Conservation (phyloP, 345 rosid genomes). For the Cochlearia excelsa region DNA sequence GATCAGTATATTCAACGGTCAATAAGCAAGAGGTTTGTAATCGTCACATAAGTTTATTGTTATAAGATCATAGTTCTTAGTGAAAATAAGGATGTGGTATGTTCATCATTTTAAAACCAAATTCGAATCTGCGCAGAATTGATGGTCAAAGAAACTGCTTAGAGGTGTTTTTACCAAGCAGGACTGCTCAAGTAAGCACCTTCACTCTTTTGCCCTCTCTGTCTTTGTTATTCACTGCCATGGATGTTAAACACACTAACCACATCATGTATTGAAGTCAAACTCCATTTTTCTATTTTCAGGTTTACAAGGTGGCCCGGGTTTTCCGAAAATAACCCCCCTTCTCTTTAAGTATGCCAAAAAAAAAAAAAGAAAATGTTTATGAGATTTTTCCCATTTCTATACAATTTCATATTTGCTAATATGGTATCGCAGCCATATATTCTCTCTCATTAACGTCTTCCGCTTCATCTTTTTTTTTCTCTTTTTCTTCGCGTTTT, state of each 20-base stretch:
- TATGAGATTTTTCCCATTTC: no score
- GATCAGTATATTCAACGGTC: slow-evolving; percentile 72
- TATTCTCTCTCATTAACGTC: no score
- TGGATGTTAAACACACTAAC: not conserved
- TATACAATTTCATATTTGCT: no score
- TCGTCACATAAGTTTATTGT: slow-evolving; percentile 19
- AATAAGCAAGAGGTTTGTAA: slow-evolving; percentile 53
- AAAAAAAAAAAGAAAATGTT: no score
- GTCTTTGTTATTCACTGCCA: slow-evolving; percentile 11
- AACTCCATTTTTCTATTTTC: slow-evolving; percentile 17
- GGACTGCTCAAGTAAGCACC: slow-evolving; percentile 82
- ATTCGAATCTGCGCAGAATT: slow-evolving; percentile 46
- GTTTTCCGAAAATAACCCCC: slow-evolving; percentile 57
- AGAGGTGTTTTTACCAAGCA: slow-evolving; percentile 72
- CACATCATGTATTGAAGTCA: not conserved
- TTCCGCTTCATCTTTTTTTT: no score
- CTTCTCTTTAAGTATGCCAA: not conserved
- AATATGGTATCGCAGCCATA: no score
- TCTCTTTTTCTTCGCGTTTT: no score
- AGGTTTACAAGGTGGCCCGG: slow-evolving; percentile 69
- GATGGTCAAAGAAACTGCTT: slow-evolving; percentile 75
- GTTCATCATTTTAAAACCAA: slow-evolving; percentile 19
- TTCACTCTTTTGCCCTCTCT: slow-evolving; percentile 4
- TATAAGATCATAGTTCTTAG: not conserved
- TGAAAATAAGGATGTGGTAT: slow-evolving; percentile 9